Conservation (phyloP, 257 asterid species). For the Linaria vulgaris region DNA sequence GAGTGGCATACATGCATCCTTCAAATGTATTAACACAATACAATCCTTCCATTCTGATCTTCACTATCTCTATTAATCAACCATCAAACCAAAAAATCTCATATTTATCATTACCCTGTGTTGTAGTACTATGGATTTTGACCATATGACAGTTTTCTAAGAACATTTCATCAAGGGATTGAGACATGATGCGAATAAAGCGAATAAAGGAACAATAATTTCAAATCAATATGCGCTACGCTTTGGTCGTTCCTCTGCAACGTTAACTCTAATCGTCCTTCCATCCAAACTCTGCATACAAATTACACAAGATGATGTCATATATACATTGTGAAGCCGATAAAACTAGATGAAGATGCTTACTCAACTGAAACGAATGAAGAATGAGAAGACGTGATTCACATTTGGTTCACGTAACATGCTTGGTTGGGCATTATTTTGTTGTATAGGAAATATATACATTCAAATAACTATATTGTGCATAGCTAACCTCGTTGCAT, state of each 20-base stretch:
- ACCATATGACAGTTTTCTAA: neutral
- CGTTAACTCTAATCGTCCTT: constrained; percentile 68
- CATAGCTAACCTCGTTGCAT: too few relatives aligned
- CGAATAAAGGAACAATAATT: constrained; percentile 1
- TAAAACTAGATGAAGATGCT: too few relatives aligned
- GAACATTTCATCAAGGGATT: constrained; percentile 8
- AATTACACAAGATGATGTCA: constrained; percentile 1
- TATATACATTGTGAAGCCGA: neutral
- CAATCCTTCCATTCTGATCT: too few relatives aligned
- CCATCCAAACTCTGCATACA: constrained; percentile 69
- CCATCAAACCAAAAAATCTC: neutral
- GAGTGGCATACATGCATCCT: too few relatives aligned
- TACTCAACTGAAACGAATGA: too few relatives aligned
- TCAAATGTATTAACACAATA: too few relatives aligned
- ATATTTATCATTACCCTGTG: neutral
- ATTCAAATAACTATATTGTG: neutral
- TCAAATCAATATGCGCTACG: constrained; percentile 38
- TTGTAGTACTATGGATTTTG: neutral
- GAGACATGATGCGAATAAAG: too few relatives aligned
- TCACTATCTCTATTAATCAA: too few relatives aligned
- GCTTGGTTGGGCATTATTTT: too few relatives aligned
- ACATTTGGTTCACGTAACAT: too few relatives aligned
- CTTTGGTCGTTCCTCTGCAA: constrained; percentile 67
- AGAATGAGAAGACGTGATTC: too few relatives aligned
- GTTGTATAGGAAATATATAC: too few relatives aligned